A percentile compares a stretch with the other conserved stretches of the same genome.
phyloP scores from a whole-genome alignment of 1,284 basidiomycete genomes.

The Pyrrhoderma lamaoense region DNA sequence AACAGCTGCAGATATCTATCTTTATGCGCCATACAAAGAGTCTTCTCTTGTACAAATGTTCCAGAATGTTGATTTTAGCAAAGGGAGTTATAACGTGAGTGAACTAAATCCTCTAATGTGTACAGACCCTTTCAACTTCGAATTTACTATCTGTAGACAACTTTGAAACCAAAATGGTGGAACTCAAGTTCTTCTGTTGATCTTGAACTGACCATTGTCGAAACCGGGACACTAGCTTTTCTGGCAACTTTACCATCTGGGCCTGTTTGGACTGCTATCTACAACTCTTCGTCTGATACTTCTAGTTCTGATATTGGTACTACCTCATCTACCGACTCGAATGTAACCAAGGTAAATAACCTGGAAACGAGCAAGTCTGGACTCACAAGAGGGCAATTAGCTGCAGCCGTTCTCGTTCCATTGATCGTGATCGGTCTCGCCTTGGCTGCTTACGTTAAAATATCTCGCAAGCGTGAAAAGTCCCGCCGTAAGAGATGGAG shows the following conservation, averaged over 20 bases:
- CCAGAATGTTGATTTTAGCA: constrained; percentile 46
- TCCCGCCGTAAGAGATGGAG: constrained; percentile 65
- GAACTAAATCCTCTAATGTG: neutral
- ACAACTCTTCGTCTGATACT: constrained; percentile 40
- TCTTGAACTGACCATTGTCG: constrained; percentile 65
- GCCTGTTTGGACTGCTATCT: constrained; percentile 67
- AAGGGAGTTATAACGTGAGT: constrained; percentile 44
- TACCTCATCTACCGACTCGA: constrained; percentile 28
- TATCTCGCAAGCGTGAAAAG: constrained; percentile 48
- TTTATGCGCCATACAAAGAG: constrained; percentile 48
- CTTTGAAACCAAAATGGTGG: constrained; percentile 73
- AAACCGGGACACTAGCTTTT: constrained; percentile 47
- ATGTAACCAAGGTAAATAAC: constrained; percentile 32
- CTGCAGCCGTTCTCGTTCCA: constrained; percentile 74
- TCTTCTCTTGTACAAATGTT: constrained; percentile 55
- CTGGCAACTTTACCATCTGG: constrained; percentile 54
- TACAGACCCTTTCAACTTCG: neutral
- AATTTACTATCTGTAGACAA: constrained; percentile 24
- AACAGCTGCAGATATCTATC: constrained; percentile 62
- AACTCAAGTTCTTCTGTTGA: constrained; percentile 47
- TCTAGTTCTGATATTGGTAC: constrained; percentile 35
- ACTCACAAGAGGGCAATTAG: constrained; percentile 57
- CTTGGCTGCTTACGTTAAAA: constrained; percentile 47
- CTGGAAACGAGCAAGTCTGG: constrained; percentile 29
- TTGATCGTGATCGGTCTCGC: constrained; percentile 45